These are phyloP conservation scores for Barnettozyma californica DNA, from an alignment of 805 yeast species.

Conservation along the genomic window DNA sequence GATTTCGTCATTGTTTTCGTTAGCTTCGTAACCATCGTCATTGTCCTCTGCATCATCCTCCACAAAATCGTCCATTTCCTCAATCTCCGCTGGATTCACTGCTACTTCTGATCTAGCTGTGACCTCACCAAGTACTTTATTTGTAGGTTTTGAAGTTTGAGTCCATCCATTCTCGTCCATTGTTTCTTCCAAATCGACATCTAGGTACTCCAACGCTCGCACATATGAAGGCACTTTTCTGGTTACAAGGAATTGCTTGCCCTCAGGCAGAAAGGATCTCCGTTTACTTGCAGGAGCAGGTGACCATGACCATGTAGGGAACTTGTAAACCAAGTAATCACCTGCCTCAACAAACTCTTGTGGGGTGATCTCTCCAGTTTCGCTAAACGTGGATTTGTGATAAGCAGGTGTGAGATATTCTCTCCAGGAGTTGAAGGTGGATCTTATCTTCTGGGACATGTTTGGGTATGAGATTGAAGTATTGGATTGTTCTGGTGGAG, in stretches of 20 bases:
- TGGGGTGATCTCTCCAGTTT: constrained; percentile 91
- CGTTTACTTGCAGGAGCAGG: constrained; percentile 47
- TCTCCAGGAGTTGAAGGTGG: constrained; percentile 76
- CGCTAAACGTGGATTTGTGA: constrained; percentile 77
- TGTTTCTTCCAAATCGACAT: constrained; percentile 34
- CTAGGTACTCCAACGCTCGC: constrained; percentile 54
- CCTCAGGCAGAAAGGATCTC: constrained; percentile 73
- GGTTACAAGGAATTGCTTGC: constrained; percentile 84
- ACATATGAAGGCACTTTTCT: constrained; percentile 82
- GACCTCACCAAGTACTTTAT: constrained; percentile 13
- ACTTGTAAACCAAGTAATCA: constrained; percentile 82
- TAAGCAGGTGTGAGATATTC: constrained; percentile 91
- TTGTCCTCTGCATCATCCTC: constrained; percentile 39
- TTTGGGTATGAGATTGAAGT: background rate
- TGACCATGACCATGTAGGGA: constrained; percentile 97
- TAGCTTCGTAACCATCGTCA: constrained; percentile 31
- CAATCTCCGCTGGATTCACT: constrained; percentile 19
- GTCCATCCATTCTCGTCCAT: constrained; percentile 58
- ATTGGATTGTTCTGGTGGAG: background rate
- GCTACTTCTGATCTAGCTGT: constrained; percentile 8
- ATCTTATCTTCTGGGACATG: constrained; percentile 40
- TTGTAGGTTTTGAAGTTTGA: constrained; percentile 27
- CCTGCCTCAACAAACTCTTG: constrained; percentile 95
- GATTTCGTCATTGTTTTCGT: constrained; percentile 25
- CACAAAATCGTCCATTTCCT: constrained; percentile 42